Evolutionary conservation across 441 rosid species (phyloP).

Genomic region (Erodium trifolium): DNA sequence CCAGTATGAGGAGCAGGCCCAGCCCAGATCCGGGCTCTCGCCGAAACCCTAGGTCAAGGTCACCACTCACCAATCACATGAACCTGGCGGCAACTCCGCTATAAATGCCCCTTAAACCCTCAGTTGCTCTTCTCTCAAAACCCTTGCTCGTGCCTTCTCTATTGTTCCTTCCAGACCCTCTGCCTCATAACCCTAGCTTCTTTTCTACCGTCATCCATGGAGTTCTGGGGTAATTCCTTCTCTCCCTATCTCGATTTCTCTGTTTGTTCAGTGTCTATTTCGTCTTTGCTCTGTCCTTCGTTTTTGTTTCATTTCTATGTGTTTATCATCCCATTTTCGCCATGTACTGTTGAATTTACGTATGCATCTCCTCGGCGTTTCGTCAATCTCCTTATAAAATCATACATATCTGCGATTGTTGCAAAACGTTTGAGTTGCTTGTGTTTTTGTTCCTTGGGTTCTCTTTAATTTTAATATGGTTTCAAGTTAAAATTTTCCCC

Average conservation of each 20-base stretch:
- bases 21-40: background rate
- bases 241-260: background rate
- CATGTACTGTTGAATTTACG: too few species aligned
- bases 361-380: too few species aligned
- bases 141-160: background rate
- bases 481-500: too few species aligned
- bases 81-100: background rate
- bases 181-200: background rate
- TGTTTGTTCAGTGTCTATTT: background rate
- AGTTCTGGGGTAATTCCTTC: background rate
- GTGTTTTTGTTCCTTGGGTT: too few species aligned
- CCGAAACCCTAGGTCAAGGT: background rate
- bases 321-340: too few species aligned
- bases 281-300: background rate
- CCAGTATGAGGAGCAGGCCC: background rate
- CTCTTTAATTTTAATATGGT: too few species aligned
- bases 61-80: background rate
- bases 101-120: background rate
- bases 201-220: background rate
- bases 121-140: background rate
- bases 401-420: too few species aligned
- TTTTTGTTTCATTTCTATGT: too few species aligned
- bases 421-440: too few species aligned
- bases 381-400: too few species aligned
- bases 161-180: background rate